Conservation (phyloP, 2,329 filamentous ascomycete genomes). For the Paramyrothecium roridum region DNA sequence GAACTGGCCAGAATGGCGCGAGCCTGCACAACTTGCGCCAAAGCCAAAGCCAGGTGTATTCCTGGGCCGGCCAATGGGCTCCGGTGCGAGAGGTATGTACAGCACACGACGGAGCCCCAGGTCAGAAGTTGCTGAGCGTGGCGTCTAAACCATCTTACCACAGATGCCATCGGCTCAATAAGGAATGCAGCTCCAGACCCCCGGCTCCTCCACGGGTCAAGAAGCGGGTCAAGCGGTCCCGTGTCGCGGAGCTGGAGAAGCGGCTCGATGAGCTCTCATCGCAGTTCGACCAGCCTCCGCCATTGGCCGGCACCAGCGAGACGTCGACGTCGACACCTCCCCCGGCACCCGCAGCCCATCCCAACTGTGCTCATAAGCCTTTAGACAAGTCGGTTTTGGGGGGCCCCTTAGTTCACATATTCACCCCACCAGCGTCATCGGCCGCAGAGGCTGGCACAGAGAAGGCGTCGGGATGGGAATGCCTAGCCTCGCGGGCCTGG, state of each 20-base stretch:
- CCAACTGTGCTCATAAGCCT: conserved; percentile 12
- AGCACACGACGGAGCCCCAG: background rate
- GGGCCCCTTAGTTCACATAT: conserved; percentile 20
- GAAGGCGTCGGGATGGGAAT: background rate
- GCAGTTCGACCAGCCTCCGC: conserved; percentile 30
- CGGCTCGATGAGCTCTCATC: conserved; percentile 46
- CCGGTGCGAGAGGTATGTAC: conserved; percentile 46
- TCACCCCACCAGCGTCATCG: conserved; percentile 23
- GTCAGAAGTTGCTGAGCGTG: background rate
- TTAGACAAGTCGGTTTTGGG: conserved; percentile 6
- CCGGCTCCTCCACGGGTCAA: conserved; percentile 45
- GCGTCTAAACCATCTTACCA: conserved; percentile 4
- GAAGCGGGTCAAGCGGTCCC: conserved; percentile 43
- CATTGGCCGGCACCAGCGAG: conserved; percentile 2
- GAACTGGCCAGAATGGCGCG: background rate
- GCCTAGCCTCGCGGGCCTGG: background rate
- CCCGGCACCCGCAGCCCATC: background rate
- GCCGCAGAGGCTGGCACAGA: conserved; percentile 13
- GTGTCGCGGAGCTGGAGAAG: conserved; percentile 49
- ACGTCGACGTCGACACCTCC: conserved; percentile 6
- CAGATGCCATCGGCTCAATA: conserved; percentile 46
- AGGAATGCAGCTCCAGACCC: conserved; percentile 42
- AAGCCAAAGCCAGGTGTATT: conserved; percentile 49
- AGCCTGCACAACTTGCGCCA: conserved; percentile 48
- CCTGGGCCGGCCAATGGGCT: conserved; percentile 33